phyloP scores from a whole-genome alignment of 306 rosid species.

The Malus sieversii region DNA sequence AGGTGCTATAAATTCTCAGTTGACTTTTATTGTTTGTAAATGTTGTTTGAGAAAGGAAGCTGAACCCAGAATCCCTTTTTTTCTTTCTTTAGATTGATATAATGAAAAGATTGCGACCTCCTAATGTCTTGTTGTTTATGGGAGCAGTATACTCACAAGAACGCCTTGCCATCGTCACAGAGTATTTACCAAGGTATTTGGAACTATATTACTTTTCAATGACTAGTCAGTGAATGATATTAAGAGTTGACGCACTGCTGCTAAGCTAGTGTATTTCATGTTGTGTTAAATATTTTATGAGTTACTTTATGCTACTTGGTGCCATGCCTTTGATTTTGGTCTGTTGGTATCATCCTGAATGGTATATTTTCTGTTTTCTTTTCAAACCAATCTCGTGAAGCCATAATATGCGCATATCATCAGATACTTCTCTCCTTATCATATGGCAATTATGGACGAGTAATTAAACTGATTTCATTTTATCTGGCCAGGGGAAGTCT shows the following conservation, averaged over 20 bases:
- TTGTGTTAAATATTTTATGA: background rate
- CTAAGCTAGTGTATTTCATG: background rate
- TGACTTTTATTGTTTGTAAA: background rate
- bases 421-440: no score
- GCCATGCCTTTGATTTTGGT: no score
- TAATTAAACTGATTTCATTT: no score
- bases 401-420: no score
- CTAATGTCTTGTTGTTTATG: slow-evolving; percentile 75
- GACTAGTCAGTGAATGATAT: background rate
- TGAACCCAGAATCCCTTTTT: slow-evolving; percentile 8
- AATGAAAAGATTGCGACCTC: slow-evolving; percentile 83
- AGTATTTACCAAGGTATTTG: slow-evolving; percentile 64
- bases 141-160: slow-evolving; percentile 69
- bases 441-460: no score
- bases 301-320: background rate
- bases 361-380: no score
- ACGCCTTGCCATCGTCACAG: slow-evolving; percentile 67
- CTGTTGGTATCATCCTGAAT: no score
- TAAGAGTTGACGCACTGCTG: background rate
- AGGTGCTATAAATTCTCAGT: slow-evolving; percentile 29
- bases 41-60: slow-evolving; percentile 9
- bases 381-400: no score
- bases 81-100: slow-evolving; percentile 51
- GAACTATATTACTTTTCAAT: background rate
- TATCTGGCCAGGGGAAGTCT: no score